phyloP scores from a whole-genome alignment of 345 rosid genomes.

The Euphorbia peplus region DNA sequence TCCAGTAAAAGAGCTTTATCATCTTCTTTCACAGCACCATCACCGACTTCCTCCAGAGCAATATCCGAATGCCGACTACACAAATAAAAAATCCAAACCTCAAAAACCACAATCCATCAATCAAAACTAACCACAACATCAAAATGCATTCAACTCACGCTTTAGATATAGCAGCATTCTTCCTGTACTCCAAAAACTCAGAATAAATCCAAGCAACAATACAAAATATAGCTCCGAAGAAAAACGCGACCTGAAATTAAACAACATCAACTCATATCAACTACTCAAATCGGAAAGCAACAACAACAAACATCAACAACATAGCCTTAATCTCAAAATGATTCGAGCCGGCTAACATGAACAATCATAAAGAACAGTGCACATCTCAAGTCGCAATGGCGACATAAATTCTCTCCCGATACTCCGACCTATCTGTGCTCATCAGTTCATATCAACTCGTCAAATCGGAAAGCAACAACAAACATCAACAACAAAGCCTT shows the following conservation, averaged over 20 bases:
- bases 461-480: no score
- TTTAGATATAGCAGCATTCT: conserved; percentile 45
- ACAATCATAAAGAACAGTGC: no score
- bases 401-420: no score
- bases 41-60: conserved; percentile 60
- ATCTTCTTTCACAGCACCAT: conserved; percentile 58
- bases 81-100: background rate
- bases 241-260: conserved; percentile 63
- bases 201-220: conserved; percentile 76
- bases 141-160: conserved; percentile 45
- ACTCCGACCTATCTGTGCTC: no score
- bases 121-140: background rate
- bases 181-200: conserved; percentile 67
- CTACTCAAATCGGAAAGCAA: conserved; percentile 19
- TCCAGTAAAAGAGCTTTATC: conserved; percentile 76
- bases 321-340: no score
- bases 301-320: no score
- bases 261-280: background rate
- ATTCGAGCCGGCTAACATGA: no score
- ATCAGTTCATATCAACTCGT: no score
- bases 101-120: background rate
- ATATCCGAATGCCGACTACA: conserved; percentile 81
- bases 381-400: no score
- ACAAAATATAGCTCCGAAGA: conserved; percentile 65
- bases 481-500: no score